phyloP scores from a whole-genome alignment of 1,139 yeast genomes.

The Kodamaea suecica region DNA sequence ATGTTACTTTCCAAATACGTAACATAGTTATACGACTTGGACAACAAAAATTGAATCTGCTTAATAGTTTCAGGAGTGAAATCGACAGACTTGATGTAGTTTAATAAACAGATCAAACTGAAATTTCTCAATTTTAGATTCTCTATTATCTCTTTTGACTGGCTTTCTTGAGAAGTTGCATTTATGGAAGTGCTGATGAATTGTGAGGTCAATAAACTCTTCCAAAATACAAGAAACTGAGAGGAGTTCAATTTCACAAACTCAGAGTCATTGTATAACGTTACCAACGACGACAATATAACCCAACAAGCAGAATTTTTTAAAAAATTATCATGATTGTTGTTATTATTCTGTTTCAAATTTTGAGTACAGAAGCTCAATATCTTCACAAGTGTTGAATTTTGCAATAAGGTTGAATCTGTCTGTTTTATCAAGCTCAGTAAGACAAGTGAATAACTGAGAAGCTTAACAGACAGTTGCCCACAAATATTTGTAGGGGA shows the following conservation, averaged over 20 bases:
- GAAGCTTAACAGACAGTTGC: slow-evolving; percentile 23
- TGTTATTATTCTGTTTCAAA: slow-evolving; percentile 35
- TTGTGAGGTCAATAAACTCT: slow-evolving; percentile 64
- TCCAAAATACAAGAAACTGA: slow-evolving; percentile 78
- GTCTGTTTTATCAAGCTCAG: slow-evolving; percentile 40
- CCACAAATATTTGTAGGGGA: slow-evolving; percentile 21
- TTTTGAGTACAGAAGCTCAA: slow-evolving; percentile 49
- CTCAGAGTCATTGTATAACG: slow-evolving; percentile 36
- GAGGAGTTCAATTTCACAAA: slow-evolving; percentile 70
- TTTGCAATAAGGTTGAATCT: slow-evolving; percentile 36
- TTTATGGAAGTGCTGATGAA: slow-evolving; percentile 32
- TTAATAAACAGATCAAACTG: slow-evolving; percentile 41
- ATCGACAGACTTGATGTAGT: slow-evolving; percentile 38
- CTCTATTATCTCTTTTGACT: slow-evolving; percentile 31
- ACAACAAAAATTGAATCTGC: slow-evolving; percentile 41
- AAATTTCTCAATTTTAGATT: slow-evolving; percentile 40
- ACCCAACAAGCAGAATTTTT: slow-evolving; percentile 58
- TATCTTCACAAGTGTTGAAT: slow-evolving; percentile 40
- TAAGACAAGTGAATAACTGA: slow-evolving; percentile 37
- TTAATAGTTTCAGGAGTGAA: slow-evolving; percentile 43
- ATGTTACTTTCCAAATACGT: slow-evolving; percentile 41
- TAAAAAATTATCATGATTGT: slow-evolving; percentile 19
- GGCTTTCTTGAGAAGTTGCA: slow-evolving; percentile 20
- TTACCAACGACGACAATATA: slow-evolving; percentile 70
- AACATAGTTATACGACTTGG: slow-evolving; percentile 43